Evolutionary conservation across 2,329 filamentous ascomycete genomes (phyloP), one percentile per base, ranked within the genome.

Genomic region (Stachybotrys chlorohalonatus): DNA sequence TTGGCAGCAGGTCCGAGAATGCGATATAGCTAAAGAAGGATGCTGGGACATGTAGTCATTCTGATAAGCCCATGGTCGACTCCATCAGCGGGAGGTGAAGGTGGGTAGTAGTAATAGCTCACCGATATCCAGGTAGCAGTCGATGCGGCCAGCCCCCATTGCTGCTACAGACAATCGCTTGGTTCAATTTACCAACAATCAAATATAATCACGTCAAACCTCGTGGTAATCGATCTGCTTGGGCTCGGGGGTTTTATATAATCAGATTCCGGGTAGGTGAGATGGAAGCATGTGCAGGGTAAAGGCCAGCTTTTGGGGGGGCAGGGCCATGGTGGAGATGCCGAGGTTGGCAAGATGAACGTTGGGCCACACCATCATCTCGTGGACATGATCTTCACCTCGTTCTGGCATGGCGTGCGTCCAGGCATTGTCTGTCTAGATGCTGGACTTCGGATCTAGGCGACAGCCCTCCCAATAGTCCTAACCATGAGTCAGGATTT

Each of bases 121-220:
- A 87, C 85, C 80, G 63, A 85, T 79, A 68, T 89, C 86, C 54
- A 89, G 58, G 63, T 87, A 89, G 52, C 77, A 79, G 58, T 86
- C 83, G 60, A 89, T 87, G 54, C 78, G 78, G 53, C 79, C 77
- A 17, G 24, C 24, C 24, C 74, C 74, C 84, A 87, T 86, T 46
- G 49, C 68, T 62, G 54, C 24, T 24, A 24, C 24, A 24, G 24
- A 24, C 24, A 24, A 24, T 24, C 24, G 24, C 24, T 24, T 4
- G 24, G 24, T 24, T 24, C 24, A 24, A 24, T 24, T 24, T 52
- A 24, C 47, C 2, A 32, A 39, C 31, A 36, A 45, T 11, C 31
- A 54, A 51, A 24, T 24, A 4, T 11, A 30, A 39, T 16, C 11
- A 32, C 45, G 15, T 42, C 17, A 51, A 54, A 1, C 31, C 24